A percentile compares a stretch with the other conserved stretches of the same genome.
phyloP scores from a whole-genome alignment of 2,329 filamentous ascomycete genomes.

The Dichotomopilus funicola region DNA sequence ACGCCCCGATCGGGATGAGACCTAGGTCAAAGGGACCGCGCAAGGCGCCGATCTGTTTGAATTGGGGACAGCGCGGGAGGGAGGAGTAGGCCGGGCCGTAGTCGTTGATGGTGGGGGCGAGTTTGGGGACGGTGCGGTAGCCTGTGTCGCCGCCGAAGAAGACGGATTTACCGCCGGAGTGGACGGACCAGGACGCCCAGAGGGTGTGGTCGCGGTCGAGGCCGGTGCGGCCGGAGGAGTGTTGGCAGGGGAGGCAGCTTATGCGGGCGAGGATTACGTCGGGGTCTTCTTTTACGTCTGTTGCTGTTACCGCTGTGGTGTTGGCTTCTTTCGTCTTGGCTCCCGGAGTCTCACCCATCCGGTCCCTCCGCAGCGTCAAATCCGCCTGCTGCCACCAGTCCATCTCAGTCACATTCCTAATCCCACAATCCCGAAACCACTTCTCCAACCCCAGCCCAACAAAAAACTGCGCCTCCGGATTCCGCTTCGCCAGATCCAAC shows the following conservation, averaged over 20 bases:
- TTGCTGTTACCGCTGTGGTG: no score
- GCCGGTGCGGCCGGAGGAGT: slow-evolving; percentile 61
- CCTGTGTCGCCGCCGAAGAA: slow-evolving; percentile 91
- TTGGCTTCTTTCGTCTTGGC: no score
- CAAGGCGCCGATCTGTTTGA: slow-evolving; percentile 71
- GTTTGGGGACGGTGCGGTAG: slow-evolving; percentile 68
- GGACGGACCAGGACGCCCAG: slow-evolving; percentile 82
- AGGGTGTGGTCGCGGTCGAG: slow-evolving; percentile 71
- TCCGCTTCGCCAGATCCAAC: slow-evolving; percentile 59
- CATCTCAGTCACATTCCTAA: slow-evolving; percentile 75
- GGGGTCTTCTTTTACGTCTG: slow-evolving; percentile 14
- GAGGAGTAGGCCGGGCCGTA: slow-evolving; percentile 60
- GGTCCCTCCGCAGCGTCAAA: slow-evolving; percentile 47
- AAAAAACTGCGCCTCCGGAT: slow-evolving; percentile 81
- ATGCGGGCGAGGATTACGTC: slow-evolving; percentile 63
- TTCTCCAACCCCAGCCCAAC: slow-evolving; percentile 74
- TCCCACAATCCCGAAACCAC: slow-evolving; percentile 70
- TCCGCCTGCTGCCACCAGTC: slow-evolving; percentile 93
- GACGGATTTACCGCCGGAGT: slow-evolving; percentile 67
- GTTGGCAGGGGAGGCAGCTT: slow-evolving; percentile 77
- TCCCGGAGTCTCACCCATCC: slow-evolving; percentile 4
- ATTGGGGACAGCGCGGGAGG: slow-evolving; percentile 72
- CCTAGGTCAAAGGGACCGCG: slow-evolving; percentile 87
- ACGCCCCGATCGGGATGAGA: slow-evolving; percentile 88
- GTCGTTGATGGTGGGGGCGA: slow-evolving; percentile 59